Base-by-base conservation (phyloP, 2,329 filamentous ascomycete species). In the Clonostachys rhizophaga region DNA sequence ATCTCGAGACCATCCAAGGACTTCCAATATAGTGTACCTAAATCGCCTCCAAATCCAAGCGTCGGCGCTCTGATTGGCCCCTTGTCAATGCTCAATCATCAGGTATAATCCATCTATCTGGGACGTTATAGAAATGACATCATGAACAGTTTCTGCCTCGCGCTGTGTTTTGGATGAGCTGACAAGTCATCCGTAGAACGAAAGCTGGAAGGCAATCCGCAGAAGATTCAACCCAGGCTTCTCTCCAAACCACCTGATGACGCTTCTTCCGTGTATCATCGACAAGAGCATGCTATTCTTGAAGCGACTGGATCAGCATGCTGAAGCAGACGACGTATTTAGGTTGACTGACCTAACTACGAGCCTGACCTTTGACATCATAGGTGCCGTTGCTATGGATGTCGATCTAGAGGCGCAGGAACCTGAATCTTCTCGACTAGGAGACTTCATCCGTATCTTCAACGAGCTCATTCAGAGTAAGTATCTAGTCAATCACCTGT, bases 291-390 rank as follows among this genome's bases (percentile, higher is more conserved):
- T 24, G 4, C 5, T 34, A 14, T 47, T 36, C 42, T 14, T 49
- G 6, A 43, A 52, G 2, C 55, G 58, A 18, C 55, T 69, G 6
- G 63, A 68, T 43, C 37, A 45, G 16, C 55, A 58, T 20, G 58
- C 58, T 13, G 30, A 34, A 12, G 58, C 55, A 2, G 58, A 55
- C 30, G 54, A 62, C 10, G 53, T 52, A 2, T 61, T 68, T 36
- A 49, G 49, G 3, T 49, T 68, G 6, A 59, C 59, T 37, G 50
- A 57, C 24, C 52, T 60, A 10, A 57, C 56, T 12, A 55, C 57
- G 1, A 59, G 60, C 39, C 54, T 70, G 5, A 66, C 67, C 2
- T 70, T 70, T 43, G 68, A 72, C 46, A 63, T 69, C 14, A 68
- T 69, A 35, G 65, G 63, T 33, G 47, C 40, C 53, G 63, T 66